Conservation (phyloP, 768 basidiomycete species). For the Leccinellum rugosiceps region DNA sequence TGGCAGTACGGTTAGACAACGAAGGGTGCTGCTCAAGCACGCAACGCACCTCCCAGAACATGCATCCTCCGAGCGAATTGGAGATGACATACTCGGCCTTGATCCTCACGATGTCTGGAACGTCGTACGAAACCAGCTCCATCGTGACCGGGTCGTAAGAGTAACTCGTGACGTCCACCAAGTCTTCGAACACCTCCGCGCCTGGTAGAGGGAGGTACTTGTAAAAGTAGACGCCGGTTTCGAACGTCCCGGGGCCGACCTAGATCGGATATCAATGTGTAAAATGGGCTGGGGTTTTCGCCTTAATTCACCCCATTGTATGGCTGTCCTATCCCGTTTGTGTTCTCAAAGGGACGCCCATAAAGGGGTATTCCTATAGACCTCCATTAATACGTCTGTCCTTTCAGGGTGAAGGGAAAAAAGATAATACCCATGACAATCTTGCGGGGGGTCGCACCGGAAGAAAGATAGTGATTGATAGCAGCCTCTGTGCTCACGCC, state of each 20-base stretch:
- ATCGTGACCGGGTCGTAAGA: constrained; percentile 66
- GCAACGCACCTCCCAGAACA: constrained; percentile 62
- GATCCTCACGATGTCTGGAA: constrained; percentile 57
- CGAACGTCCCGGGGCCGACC: constrained; percentile 62
- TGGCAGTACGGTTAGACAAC: background rate
- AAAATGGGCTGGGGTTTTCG: background rate
- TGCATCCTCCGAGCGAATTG: constrained; percentile 61
- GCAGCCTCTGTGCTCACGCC: constrained; percentile 67
- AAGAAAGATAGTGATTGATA: constrained; percentile 53
- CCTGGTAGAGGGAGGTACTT: constrained; percentile 63
- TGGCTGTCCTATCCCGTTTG: constrained; percentile 59
- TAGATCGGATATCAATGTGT: constrained; percentile 22
- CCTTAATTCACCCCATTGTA: constrained; percentile 56
- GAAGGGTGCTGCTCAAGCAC: background rate
- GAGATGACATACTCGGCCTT: constrained; percentile 68
- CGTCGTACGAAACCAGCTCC: constrained; percentile 77
- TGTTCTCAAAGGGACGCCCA: constrained; percentile 73
- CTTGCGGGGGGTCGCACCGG: constrained; percentile 64
- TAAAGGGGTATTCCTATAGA: constrained; percentile 70
- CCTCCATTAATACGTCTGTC: background rate
- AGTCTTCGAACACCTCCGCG: constrained; percentile 63
- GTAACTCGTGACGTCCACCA: constrained; percentile 68
- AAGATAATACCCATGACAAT: constrained; percentile 54
- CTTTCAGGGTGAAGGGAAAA: background rate
- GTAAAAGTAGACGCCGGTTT: constrained; percentile 56